These are phyloP conservation scores for Mortierella sp. DNA, from an alignment of 371 early-diverging fungal genomes.

Conservation along the genomic window DNA sequence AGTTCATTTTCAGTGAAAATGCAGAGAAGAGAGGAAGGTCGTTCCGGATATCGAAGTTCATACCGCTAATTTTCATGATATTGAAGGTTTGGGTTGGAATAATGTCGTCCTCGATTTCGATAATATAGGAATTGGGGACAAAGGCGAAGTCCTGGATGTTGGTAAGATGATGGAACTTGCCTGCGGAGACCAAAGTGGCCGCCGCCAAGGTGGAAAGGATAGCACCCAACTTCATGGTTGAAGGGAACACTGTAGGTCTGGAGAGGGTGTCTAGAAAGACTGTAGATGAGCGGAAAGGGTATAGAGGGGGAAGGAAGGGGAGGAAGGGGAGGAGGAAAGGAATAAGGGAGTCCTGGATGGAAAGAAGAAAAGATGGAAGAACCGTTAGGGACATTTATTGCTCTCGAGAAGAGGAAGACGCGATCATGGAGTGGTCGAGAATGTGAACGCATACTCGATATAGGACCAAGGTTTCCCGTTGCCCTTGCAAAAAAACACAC, in stretches of 20 bases:
- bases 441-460: too few relatives aligned
- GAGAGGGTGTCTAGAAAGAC: slow-evolving; percentile 9
- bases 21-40: slow-evolving; percentile 30
- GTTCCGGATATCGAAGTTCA: slow-evolving; percentile 21
- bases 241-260: background rate
- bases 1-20: slow-evolving; percentile 23
- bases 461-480: too few relatives aligned
- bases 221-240: slow-evolving; percentile 19
- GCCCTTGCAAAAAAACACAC: too few relatives aligned
- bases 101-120: slow-evolving; percentile 23
- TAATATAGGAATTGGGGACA: slow-evolving; percentile 17
- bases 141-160: slow-evolving; percentile 4
- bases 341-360: background rate
- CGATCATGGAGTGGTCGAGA: too few relatives aligned
- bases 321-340: background rate
- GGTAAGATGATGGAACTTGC: slow-evolving; percentile 18
- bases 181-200: slow-evolving; percentile 29
- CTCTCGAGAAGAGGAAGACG: too few relatives aligned
- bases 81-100: slow-evolving; percentile 12
- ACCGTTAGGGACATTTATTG: too few relatives aligned
- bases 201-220: slow-evolving; percentile 37
- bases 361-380: background rate
- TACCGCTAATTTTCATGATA: slow-evolving; percentile 7
- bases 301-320: background rate
- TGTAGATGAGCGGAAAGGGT: background rate